Conservation (phyloP, 2,329 filamentous ascomycete species). For the Tothia fuscella region DNA sequence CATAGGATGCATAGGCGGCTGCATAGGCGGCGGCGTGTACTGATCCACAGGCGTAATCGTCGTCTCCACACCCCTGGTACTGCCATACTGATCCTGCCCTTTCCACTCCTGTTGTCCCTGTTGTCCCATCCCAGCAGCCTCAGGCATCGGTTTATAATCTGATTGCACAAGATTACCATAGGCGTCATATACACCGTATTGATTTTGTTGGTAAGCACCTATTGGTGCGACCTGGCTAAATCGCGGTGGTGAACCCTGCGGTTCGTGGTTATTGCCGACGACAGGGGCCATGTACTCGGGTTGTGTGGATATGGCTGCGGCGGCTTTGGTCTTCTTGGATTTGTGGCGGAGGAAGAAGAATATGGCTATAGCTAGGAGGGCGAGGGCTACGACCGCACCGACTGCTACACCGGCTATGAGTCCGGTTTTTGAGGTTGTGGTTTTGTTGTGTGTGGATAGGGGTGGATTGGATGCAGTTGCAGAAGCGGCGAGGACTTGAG, state of each 20-base stretch:
- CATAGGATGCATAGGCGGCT: too few relatives aligned
- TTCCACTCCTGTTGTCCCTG: constrained; percentile 1
- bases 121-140: not conserved
- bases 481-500: too few relatives aligned
- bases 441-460: not conserved
- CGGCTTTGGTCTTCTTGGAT: not conserved
- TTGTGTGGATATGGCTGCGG: not conserved
- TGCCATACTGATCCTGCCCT: not conserved
- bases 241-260: not conserved
- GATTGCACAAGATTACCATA: too few relatives aligned
- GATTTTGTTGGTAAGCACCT: not conserved
- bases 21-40: not conserved
- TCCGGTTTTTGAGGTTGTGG: constrained; percentile 1
- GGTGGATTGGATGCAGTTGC: not conserved
- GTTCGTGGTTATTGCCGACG: not conserved
- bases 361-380: not conserved
- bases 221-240: not conserved
- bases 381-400: constrained; percentile 5
- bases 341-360: constrained; percentile 7
- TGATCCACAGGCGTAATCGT: not conserved
- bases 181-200: not conserved
- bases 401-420: constrained; percentile 9
- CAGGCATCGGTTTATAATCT: not conserved
- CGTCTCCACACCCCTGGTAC: not conserved
- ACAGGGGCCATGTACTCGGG: not conserved